A percentile compares a stretch with the other conserved stretches of the same genome.
Conservation (phyloP, 768 basidiomycete species). For the Phlebiopsis gigantea region DNA sequence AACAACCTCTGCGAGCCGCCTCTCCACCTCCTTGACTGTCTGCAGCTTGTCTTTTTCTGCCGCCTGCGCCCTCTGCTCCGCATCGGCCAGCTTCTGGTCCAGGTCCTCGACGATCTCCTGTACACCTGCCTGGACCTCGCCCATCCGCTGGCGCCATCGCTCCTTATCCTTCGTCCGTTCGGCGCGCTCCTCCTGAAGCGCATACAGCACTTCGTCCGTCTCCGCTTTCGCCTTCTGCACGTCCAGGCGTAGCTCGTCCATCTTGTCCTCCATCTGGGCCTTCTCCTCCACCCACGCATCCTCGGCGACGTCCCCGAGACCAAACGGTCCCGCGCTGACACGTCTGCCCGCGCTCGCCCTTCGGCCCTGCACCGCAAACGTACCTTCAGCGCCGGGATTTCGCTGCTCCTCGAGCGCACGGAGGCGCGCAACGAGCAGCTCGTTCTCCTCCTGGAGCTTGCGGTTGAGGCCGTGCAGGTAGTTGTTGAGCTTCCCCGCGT, state of each 20-base stretch:
- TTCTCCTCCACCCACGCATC: constrained; percentile 74
- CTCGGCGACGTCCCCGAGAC: constrained; percentile 58
- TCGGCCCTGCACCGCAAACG: background rate
- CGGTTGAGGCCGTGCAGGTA: constrained; percentile 85
- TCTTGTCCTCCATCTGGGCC: constrained; percentile 41
- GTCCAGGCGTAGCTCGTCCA: constrained; percentile 26
- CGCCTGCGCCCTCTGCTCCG: constrained; percentile 42
- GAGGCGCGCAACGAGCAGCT: constrained; percentile 52
- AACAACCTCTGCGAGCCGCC: constrained; percentile 37
- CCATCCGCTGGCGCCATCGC: constrained; percentile 66
- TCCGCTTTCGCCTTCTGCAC: constrained; percentile 40
- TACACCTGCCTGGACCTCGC: constrained; percentile 66
- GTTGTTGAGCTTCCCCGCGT: constrained; percentile 78
- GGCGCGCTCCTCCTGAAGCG: constrained; percentile 42
- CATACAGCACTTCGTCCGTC: constrained; percentile 45
- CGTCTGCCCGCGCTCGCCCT: constrained; percentile 36
- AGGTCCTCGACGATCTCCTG: constrained; percentile 61
- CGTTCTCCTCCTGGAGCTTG: constrained; percentile 81
- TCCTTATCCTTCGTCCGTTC: constrained; percentile 64
- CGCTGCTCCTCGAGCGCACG: constrained; percentile 46
- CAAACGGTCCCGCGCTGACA: constrained; percentile 42
- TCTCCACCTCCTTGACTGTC: constrained; percentile 42
- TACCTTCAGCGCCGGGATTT: constrained; percentile 2
- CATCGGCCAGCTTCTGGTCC: constrained; percentile 47
- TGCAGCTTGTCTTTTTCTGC: constrained; percentile 36